Evolutionary conservation across 2,329 filamentous ascomycete species (phyloP).

Genomic region (Alternaria conjuncta): DNA sequence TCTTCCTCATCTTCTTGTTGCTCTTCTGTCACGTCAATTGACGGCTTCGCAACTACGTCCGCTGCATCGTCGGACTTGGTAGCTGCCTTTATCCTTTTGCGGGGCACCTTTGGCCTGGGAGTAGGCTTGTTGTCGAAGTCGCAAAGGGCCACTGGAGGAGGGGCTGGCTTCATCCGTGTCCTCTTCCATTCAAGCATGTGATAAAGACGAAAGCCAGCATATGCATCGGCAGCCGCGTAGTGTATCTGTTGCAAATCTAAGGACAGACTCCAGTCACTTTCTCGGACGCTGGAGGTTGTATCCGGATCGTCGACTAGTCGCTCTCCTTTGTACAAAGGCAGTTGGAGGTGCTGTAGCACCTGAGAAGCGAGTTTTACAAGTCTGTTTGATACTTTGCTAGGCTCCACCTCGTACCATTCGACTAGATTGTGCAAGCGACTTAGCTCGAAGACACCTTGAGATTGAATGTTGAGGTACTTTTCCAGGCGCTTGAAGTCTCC

Average conservation of each 20-base stretch:
- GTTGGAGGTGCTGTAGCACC: conserved; percentile 71
- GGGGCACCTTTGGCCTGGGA: conserved; percentile 12
- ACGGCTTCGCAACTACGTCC: conserved; percentile 10
- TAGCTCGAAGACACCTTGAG: conserved; percentile 76
- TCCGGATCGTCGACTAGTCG: conserved; percentile 25
- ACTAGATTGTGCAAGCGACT: conserved; percentile 85
- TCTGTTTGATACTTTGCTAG: conserved; percentile 56
- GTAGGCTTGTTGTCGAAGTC: conserved; percentile 62
- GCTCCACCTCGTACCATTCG: conserved; percentile 59
- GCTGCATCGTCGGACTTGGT: conserved; percentile 12
- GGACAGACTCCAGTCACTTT: conserved; percentile 73
- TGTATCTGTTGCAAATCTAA: conserved; percentile 70
- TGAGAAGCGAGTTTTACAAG: conserved; percentile 74
- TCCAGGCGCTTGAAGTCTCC: conserved; percentile 70
- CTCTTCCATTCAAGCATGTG: conserved; percentile 73
- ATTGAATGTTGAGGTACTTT: conserved; percentile 65
- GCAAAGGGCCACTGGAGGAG: conserved; percentile 71
- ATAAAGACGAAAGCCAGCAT: conserved; percentile 79
- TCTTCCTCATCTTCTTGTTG: conserved; percentile 23
- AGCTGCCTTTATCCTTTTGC: conserved; percentile 12
- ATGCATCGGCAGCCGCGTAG: conserved; percentile 83
- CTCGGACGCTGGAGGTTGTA: conserved; percentile 60
- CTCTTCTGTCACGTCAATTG: conserved; percentile 26
- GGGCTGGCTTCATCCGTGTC: conserved; percentile 69
- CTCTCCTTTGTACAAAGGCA: conserved; percentile 82